These are phyloP conservation scores for Fusarium nygamai DNA, from an alignment of 2,329 filamentous ascomycete species.

Conservation along the genomic window DNA sequence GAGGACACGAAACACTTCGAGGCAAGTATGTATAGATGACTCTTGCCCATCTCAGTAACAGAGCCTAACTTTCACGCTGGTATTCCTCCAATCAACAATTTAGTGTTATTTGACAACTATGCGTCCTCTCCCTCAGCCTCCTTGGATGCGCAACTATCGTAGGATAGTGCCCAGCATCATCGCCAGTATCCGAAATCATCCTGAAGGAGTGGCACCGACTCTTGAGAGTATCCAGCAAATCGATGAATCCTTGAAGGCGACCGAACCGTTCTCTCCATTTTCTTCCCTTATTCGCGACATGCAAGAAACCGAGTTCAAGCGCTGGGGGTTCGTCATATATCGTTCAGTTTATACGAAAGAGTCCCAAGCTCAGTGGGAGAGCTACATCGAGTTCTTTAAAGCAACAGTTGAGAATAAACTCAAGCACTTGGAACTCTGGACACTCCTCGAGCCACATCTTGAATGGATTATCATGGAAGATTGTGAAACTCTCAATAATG, in stretches of 20 bases:
- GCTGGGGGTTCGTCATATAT: slow-evolving; percentile 7
- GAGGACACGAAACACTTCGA: neutral
- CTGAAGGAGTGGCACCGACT: neutral
- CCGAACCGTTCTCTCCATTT: neutral
- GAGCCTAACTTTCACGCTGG: fast-evolving
- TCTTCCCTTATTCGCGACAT: neutral
- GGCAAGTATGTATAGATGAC: neutral
- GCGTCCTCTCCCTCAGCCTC: neutral
- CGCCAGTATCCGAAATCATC: neutral
- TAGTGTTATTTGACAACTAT: neutral
- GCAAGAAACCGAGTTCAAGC: neutral
- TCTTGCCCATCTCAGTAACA: neutral
- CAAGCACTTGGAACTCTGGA: neutral
- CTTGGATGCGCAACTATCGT: neutral
- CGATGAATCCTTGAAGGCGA: neutral
- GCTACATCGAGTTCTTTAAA: slow-evolving; percentile 24
- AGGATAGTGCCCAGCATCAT: neutral
- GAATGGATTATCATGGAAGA: slow-evolving; percentile 22
- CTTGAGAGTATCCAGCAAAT: slow-evolving; percentile 15
- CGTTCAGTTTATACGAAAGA: slow-evolving; percentile 3
- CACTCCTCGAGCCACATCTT: neutral
- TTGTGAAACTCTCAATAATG: neutral
- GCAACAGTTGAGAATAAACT: neutral
- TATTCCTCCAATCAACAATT: neutral
- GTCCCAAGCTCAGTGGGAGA: slow-evolving; percentile 9